Base-by-base conservation (phyloP, 2,329 filamentous ascomycete genomes). In the Lasiodiplodia citricola region DNA sequence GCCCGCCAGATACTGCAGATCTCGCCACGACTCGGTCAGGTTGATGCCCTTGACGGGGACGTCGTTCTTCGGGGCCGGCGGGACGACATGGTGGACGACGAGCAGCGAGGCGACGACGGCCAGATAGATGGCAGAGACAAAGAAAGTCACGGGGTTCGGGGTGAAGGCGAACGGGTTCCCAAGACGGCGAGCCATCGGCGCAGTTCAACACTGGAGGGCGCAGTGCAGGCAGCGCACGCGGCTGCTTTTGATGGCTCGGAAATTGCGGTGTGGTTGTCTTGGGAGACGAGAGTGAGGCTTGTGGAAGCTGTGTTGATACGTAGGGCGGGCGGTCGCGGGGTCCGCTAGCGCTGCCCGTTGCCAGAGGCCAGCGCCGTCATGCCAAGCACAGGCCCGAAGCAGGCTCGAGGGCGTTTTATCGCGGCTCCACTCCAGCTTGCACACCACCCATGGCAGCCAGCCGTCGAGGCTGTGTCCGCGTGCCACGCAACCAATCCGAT, bases 11-110 rank as follows among this genome's bases (percentile, higher is more conserved):
- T 85, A 83, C 70, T 93, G 88, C 38, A 99, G 84, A 77, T 98
- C 94, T 14, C 85, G 81, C 94, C 94, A 98, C 47, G 95, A 93
- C 80, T 96, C 90, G 2, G 90, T 91, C 66, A 98, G 82, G 75
- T 97, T 93, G 75, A 96, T 82, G 21, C 93, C 94, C 10, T 83
- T 76, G 47, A 87, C 86, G 6, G 81, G 81, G 38, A 18, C 41
- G 28, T 51, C 38, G 41, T 16, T 16, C 4, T 21, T 16, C 2
- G 68, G 68, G 5, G 68, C 62, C 11, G 80, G 83, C 5, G 95
- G 92, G 10, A 97, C 91, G 35, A 87, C 87, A 80, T 93, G 90
- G 76, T 97, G 92, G 71, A 94, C 85, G 73, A 91, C 84, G 68
- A 96, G 82, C 66, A 94, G 84, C 69, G 89, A 90, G 52, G 92